These are phyloP conservation scores for Fusarium staphyleae DNA, from an alignment of 2,329 filamentous ascomycete genomes.

Conservation along the genomic window DNA sequence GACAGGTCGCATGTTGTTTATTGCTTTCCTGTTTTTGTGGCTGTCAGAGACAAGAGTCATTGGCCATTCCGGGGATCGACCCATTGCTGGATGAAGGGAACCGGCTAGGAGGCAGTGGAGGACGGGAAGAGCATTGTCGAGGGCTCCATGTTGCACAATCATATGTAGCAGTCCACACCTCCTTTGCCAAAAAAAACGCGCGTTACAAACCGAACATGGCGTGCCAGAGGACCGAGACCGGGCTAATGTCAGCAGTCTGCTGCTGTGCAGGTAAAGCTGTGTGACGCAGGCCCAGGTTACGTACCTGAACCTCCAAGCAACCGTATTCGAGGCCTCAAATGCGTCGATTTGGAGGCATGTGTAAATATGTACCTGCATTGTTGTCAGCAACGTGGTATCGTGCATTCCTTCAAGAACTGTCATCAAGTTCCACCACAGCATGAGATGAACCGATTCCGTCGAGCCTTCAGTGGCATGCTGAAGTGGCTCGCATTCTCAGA, in stretches of 20 bases:
- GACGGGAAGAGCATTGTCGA: conserved; percentile 10
- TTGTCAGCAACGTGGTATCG: conserved; percentile 1
- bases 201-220: conserved; percentile 17
- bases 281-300: conserved; percentile 12
- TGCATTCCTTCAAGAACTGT: neutral
- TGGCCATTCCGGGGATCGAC: conserved; percentile 12
- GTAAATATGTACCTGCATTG: conserved; percentile 17
- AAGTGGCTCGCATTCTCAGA: neutral
- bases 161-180: conserved; percentile 29
- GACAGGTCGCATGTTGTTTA: neutral
- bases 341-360: conserved; percentile 5
- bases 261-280: conserved; percentile 28
- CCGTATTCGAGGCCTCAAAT: neutral
- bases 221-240: conserved; percentile 37
- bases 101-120: conserved; percentile 19
- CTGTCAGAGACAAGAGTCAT: conserved; percentile 3
- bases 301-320: conserved; percentile 7
- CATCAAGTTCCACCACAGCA: conserved; percentile 6
- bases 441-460: conserved; percentile 1
- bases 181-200: conserved; percentile 30
- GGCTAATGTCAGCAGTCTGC: conserved; percentile 7
- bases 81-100: conserved; percentile 32
- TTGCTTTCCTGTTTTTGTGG: conserved; percentile 17
- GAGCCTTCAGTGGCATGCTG: neutral
- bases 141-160: conserved; percentile 17